phyloP scores from a whole-genome alignment of 305 asterid species.

The Solanum hybrid region DNA sequence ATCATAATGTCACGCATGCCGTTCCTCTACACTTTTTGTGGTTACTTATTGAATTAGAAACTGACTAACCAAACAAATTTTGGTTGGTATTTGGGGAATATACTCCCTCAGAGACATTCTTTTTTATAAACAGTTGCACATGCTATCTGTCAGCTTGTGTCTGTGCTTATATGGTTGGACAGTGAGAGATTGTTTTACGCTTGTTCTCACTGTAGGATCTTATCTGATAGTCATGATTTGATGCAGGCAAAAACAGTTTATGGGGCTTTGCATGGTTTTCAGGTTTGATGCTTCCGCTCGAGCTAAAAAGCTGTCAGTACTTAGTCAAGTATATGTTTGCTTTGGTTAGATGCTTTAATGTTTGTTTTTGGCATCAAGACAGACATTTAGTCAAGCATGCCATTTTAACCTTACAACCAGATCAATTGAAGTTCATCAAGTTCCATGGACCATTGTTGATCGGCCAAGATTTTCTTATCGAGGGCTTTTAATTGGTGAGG shows the following conservation, averaged over 20 bases:
- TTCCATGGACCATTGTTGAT: constrained; percentile 77
- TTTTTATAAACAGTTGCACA: not conserved
- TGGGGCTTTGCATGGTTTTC: constrained; percentile 88
- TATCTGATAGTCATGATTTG: not conserved
- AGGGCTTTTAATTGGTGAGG: constrained; percentile 86
- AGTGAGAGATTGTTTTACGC: not conserved
- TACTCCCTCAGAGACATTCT: not conserved
- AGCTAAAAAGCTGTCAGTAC: not conserved
- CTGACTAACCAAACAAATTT: not conserved
- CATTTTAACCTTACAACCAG: constrained; percentile 39
- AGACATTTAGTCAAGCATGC: constrained; percentile 98
- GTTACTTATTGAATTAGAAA: not conserved
- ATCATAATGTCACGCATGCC: not conserved
- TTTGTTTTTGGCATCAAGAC: constrained; percentile 15
- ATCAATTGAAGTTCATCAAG: constrained; percentile 56
- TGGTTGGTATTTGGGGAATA: not conserved
- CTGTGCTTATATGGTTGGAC: not conserved
- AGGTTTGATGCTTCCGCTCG: constrained; percentile 38
- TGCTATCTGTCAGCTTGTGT: not conserved
- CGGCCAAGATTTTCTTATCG: constrained; percentile 84
- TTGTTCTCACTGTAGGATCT: not conserved
- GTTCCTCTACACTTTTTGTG: not conserved
- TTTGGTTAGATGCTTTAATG: not conserved
- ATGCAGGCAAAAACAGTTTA: constrained; percentile 84
- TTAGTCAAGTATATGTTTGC: not conserved